Percentiles rank a stretch among this genome's conserved stretches.
Evolutionary conservation across 1,139 yeast species (phyloP).

Genomic region (Taiozyma sp.): DNA sequence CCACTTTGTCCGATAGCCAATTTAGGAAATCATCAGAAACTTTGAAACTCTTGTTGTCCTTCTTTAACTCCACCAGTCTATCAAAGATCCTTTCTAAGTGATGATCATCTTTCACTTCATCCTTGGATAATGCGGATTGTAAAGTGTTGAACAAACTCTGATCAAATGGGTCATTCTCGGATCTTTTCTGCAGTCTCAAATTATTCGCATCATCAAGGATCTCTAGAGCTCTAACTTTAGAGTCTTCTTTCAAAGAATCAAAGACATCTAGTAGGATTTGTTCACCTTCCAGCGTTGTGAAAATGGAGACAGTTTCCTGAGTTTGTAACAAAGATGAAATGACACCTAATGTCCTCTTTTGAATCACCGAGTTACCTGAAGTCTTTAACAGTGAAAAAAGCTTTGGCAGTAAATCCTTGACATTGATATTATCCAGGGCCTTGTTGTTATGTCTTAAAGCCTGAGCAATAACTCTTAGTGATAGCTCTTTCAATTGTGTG

Average conservation of each 20-base stretch:
- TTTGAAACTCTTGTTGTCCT: constrained; percentile 20
- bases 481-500: constrained; percentile 34
- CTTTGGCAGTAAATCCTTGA: constrained; percentile 7
- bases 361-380: constrained; percentile 26
- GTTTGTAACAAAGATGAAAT: constrained; percentile 38
- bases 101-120: constrained; percentile 29
- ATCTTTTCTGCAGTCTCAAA: constrained; percentile 11
- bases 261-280: constrained; percentile 18
- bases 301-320: constrained; percentile 13
- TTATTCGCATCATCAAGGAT: constrained; percentile 21
- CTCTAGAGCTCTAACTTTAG: constrained; percentile 21
- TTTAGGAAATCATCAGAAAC: constrained; percentile 36
- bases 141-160: constrained; percentile 11
- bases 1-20: constrained; percentile 59
- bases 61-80: constrained; percentile 35
- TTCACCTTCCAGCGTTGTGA: constrained; percentile 13
- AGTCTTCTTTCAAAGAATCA: constrained; percentile 16
- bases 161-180: constrained; percentile 6
- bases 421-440: constrained; percentile 39
- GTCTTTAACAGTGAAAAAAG: constrained; percentile 22
- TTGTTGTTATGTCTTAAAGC: constrained; percentile 68
- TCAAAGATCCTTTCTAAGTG: constrained; percentile 40
- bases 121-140: constrained; percentile 20
- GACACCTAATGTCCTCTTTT: constrained; percentile 44
- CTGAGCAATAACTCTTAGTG: constrained; percentile 47